Evolutionary conservation across 108 stramenopile genomes (phyloP).

Genomic region (Pseudonitzschia multiseries): DNA sequence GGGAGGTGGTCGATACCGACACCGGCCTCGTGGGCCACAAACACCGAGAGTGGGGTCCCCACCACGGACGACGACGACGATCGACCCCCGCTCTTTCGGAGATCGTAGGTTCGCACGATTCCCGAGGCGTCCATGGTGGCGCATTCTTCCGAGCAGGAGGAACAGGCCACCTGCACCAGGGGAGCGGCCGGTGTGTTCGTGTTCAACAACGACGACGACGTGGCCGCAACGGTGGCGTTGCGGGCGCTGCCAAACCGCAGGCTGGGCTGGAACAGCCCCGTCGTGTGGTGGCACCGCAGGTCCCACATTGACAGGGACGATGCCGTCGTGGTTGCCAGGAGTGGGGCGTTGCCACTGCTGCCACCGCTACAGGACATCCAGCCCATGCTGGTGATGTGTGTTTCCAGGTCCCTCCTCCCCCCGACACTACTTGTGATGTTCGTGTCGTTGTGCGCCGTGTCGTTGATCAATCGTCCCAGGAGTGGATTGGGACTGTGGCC

Average conservation of each 20-base stretch:
- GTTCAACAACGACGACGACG: neutral
- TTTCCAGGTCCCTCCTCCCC: slow-evolving; percentile 1
- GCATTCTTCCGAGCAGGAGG: slow-evolving; percentile 50
- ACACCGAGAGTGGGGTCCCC: slow-evolving; percentile 25
- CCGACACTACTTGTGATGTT: slow-evolving; percentile 1
- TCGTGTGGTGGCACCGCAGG: slow-evolving; percentile 45
- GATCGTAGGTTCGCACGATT: slow-evolving; percentile 66
- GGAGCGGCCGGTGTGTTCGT: slow-evolving; percentile 5
- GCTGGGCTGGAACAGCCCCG: slow-evolving; percentile 46
- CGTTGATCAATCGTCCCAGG: slow-evolving; percentile 55
- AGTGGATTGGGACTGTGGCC: slow-evolving; percentile 71
- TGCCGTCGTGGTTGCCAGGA: slow-evolving; percentile 51
- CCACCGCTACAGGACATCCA: slow-evolving; percentile 41
- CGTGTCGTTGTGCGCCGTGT: slow-evolving; percentile 22
- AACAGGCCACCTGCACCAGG: slow-evolving; percentile 60
- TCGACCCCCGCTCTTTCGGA: slow-evolving; percentile 50
- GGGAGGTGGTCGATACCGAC: slow-evolving; percentile 57
- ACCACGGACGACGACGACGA: neutral
- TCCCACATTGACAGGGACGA: slow-evolving; percentile 59
- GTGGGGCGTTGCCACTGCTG: slow-evolving; percentile 8
- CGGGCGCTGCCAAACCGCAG: slow-evolving; percentile 45
- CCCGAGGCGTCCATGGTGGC: slow-evolving; percentile 65
- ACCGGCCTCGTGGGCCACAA: slow-evolving; percentile 56
- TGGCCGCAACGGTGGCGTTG: slow-evolving; percentile 3
- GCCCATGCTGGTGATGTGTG: slow-evolving; percentile 36